A percentile compares a stretch with the other conserved stretches of the same genome.
Evolutionary conservation across 1,284 basidiomycete genomes (phyloP).

Genomic region (Puccinia hordei): DNA sequence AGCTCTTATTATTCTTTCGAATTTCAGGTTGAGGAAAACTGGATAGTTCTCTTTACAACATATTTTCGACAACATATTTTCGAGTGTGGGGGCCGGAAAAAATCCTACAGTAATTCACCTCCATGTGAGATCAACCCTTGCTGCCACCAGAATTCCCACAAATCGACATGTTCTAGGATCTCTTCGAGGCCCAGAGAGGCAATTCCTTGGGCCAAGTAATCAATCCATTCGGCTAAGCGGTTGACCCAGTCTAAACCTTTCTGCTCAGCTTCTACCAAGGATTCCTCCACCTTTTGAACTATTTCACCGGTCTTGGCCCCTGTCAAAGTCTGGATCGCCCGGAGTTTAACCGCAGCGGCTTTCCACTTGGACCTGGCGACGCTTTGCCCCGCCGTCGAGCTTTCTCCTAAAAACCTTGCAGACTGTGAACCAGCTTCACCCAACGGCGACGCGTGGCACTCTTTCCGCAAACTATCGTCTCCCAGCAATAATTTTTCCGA

Average conservation of each 20-base stretch:
- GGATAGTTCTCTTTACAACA: no score
- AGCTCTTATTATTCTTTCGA: no score
- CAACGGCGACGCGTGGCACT: no score
- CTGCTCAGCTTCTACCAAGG: background rate
- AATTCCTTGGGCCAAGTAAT: background rate
- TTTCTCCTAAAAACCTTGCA: background rate
- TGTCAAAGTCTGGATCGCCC: background rate
- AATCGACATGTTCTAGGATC: background rate
- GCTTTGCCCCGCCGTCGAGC: background rate
- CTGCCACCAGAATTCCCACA: background rate
- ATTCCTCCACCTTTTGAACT: background rate
- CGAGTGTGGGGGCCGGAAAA: background rate
- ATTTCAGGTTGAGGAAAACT: no score
- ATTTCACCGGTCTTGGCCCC: background rate
- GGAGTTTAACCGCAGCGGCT: background rate
- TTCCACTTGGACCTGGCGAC: background rate
- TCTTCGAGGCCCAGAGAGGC: background rate
- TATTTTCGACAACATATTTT: no score
- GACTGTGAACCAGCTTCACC: background rate
- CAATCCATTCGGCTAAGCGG: background rate
- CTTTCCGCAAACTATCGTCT: no score
- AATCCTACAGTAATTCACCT: background rate
- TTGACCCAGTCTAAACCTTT: background rate
- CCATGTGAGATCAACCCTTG: background rate
- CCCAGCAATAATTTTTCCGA: no score